Base-by-base conservation (phyloP, 805 yeast species). In the Kuraishia cidri region DNA sequence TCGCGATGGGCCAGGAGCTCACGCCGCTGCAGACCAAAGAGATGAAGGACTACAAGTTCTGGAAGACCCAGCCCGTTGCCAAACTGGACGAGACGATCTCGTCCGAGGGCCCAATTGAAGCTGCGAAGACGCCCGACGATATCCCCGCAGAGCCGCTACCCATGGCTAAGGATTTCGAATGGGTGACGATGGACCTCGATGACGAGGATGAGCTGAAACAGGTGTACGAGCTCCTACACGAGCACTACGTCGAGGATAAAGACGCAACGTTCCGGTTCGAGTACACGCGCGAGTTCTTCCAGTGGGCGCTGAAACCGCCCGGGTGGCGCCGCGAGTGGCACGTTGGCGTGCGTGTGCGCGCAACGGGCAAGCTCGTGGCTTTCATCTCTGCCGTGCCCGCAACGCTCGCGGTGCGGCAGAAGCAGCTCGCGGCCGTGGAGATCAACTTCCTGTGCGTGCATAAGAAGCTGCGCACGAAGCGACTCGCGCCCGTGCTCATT, bases 21-120 rank as follows among this genome's bases (percentile, higher is more conserved):
- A 63, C 65, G n/a, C 75, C 65, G 28, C 62, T 68, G 21, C 79
- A 79, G 52, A 62, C 70, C 45, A 79, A 78, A 41, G 72, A 77
- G 15, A 86, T 87, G 83, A 76, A 82, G 33, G 94, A 88, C 50
- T 85, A 88, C 64, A 85, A 83, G 60, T 92, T 92, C 60, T 92
- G 98, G 98, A 84, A 82, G 49, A 92, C 98, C 2, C 98, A 92
- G 59, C 98, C 98, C 0, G 97, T 92, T 14, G 72, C 87, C 6
- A 66, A 65, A 20, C 75, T 88, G 41, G 83, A 83, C 50, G 92
- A 80, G 47, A 53, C 62, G 28, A 65, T 80, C 29, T 66, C 60
- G 5, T 54, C 63, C 8, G 95, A 86, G 48, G 96, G 96, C 0
- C 90, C 94, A 6, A 85, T 88, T 42, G 94, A 87, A 45, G 43